Conservation (phyloP, 73 alveolate species). For the Durusdinium trenchii region DNA sequence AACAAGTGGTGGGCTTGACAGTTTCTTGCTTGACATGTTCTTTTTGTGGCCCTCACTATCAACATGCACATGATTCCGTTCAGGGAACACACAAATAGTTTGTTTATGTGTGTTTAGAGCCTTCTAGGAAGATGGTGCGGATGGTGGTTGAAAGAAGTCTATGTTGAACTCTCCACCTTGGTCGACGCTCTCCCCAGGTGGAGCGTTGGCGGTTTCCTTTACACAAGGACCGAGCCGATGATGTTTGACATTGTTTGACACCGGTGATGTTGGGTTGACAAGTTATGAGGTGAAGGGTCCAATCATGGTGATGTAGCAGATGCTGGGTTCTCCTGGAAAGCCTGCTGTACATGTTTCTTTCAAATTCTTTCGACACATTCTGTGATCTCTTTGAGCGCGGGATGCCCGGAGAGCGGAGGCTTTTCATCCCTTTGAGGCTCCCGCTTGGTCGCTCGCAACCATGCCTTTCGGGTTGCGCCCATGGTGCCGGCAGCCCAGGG, state of each 20-base stretch:
- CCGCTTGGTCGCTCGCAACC: slow-evolving; percentile 43
- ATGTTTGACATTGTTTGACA: neutral
- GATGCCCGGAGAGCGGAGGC: neutral
- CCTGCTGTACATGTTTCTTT: no score
- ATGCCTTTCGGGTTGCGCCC: neutral
- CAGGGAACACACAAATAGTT: no score
- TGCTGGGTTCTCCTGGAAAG: no score
- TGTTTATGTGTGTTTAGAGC: no score
- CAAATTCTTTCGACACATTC: no score
- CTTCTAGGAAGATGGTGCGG: no score
- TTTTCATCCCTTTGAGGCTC: neutral
- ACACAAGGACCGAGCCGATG: neutral
- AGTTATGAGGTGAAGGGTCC: neutral
- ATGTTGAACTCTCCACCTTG: no score
- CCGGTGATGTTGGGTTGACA: neutral
- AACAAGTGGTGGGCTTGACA: no score
- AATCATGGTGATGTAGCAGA: neutral
- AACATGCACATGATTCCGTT: neutral
- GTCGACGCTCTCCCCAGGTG: neutral
- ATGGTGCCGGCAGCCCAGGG: neutral
- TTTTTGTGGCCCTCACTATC: neutral
- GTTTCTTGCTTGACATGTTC: neutral
- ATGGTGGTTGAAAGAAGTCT: no score
- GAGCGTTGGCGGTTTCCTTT: slow-evolving; percentile 62
- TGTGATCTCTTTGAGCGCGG: neutral